A percentile compares a stretch with the other conserved stretches of the same genome.
phyloP scores from a whole-genome alignment of 331 rosid genomes.

The Stylosanthes scabra region DNA sequence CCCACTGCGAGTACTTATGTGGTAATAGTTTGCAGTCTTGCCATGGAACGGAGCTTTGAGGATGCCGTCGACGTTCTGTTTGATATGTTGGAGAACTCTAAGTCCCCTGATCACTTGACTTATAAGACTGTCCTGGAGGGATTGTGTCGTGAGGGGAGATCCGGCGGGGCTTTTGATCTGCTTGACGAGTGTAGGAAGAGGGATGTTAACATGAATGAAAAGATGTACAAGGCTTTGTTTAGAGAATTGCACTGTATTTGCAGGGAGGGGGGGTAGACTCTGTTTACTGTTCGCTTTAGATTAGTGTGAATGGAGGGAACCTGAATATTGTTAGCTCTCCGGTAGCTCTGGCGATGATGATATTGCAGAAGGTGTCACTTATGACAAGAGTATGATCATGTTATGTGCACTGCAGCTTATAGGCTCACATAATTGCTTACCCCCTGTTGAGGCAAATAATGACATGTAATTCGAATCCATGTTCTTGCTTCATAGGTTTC shows the following conservation, averaged over 20 bases:
- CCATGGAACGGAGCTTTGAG: constrained; percentile 67
- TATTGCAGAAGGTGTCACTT: background rate
- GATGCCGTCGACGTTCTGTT: constrained; percentile 68
- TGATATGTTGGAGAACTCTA: constrained; percentile 73
- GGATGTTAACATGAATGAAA: constrained; percentile 59
- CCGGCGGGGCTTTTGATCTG: constrained; percentile 63
- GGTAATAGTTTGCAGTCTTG: constrained; percentile 72
- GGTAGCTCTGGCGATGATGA: constrained; percentile 7
- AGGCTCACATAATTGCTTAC: constrained; percentile 11
- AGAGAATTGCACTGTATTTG: constrained; percentile 50
- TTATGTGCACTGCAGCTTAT: background rate
- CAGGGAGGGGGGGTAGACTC: constrained; percentile 52
- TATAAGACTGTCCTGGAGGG: constrained; percentile 85
- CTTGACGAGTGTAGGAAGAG: constrained; percentile 73
- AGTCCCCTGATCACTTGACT: constrained; percentile 83
- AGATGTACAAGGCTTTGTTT: constrained; percentile 55
- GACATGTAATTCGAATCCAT: constrained; percentile 23
- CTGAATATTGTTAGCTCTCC: background rate
- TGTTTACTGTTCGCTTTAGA: background rate
- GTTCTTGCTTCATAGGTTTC: constrained; percentile 16
- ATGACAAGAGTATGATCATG: background rate
- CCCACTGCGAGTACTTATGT: constrained; percentile 71
- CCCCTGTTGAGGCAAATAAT: constrained; percentile 18
- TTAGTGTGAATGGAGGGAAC: constrained; percentile 8
- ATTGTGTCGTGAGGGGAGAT: constrained; percentile 71